Evolutionary conservation across 2,329 filamentous ascomycete species (phyloP).

Genomic region (Phialemoniopsis sp.): DNA sequence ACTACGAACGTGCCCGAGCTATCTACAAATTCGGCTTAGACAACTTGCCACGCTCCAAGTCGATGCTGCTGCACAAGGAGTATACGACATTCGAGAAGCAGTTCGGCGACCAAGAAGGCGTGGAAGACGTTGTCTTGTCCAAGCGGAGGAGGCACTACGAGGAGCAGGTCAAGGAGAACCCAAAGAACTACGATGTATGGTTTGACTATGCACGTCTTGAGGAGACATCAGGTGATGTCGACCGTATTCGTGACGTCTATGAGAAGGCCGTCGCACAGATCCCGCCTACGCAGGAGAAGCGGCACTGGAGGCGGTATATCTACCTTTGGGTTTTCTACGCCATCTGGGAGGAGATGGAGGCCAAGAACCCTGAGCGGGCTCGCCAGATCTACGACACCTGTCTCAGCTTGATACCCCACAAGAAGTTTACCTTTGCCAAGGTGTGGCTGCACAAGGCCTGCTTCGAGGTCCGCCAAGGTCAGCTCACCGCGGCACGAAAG

Average conservation of each 20-base stretch:
- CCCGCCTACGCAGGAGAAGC: conserved; percentile 91
- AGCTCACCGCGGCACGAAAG: conserved; percentile 78
- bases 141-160: conserved; percentile 93
- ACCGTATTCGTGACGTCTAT: conserved; percentile 87
- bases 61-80: conserved; percentile 79
- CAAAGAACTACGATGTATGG: conserved; percentile 96
- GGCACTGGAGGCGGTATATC: conserved; percentile 95
- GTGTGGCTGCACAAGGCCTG: conserved; percentile 92
- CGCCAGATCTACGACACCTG: conserved; percentile 90
- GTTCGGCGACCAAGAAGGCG: conserved; percentile 86
- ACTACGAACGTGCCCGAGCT: conserved; percentile 86
- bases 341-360: conserved; percentile 87
- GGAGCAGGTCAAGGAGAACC: conserved; percentile 87
- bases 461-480: conserved; percentile 85
- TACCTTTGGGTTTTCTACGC: conserved; percentile 99
- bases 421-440: conserved; percentile 96
- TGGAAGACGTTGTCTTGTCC: conserved; percentile 93
- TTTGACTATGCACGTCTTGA: conserved; percentile 92
- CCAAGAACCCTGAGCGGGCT: conserved; percentile 72
- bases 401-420: conserved; percentile 84
- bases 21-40: conserved; percentile 98
- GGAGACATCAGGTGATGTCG: conserved; percentile 76
- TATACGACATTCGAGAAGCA: conserved; percentile 99
- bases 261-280: conserved; percentile 94
- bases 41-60: conserved; percentile 82